Evolutionary conservation across 768 basidiomycete genomes (phyloP), one percentile per base, ranked within the genome.

Genomic region (Neoboletus brunneissimus): DNA sequence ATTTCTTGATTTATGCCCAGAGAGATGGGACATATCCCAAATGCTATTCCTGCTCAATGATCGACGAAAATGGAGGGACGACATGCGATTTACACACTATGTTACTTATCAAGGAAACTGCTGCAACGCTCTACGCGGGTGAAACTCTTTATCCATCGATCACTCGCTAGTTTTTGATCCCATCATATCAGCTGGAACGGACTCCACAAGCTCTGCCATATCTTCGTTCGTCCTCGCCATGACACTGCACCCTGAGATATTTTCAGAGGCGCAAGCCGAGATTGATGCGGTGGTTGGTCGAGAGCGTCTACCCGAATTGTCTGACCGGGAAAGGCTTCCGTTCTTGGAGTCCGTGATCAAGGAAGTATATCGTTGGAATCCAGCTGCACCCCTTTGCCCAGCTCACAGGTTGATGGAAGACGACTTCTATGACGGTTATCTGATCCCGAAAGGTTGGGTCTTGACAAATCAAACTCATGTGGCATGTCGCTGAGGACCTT

Each of bases 271-370:
- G 5, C 43, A 35, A 37, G 34, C 43, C 18, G 52, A 53, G 42
- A 53, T 53, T 3, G 52, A 53, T 29, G 4, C 6, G 8, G 25
- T 37, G 25, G 34, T 53, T 4, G 52, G 52, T 25, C 52, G 43
- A 15, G 52, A 53, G 2, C 42, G 52, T 11, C 42, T 53, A 20
- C 52, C 52, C 5, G 52, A 53, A 45, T 1, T 53, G 27, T 53
- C 52, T 18, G 78, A 66, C 52, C 55, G 79, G 41, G 72, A 75
- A 25, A 77, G 81, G 62, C 72, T 78, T 42, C 75, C 77, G 13
- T 75, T 68, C 57, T 61, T 79, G 10, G 73, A 75, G 27, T 60
- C 59, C 15, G 31, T 70, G 5, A 53, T 66, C 34, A 63, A 67
- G 51, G 69, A 70, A 40, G 59, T 71, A 4, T 60, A 60, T 41